Base-by-base conservation (phyloP, 2,329 filamentous ascomycete genomes). In the Claviceps humidiphila region DNA sequence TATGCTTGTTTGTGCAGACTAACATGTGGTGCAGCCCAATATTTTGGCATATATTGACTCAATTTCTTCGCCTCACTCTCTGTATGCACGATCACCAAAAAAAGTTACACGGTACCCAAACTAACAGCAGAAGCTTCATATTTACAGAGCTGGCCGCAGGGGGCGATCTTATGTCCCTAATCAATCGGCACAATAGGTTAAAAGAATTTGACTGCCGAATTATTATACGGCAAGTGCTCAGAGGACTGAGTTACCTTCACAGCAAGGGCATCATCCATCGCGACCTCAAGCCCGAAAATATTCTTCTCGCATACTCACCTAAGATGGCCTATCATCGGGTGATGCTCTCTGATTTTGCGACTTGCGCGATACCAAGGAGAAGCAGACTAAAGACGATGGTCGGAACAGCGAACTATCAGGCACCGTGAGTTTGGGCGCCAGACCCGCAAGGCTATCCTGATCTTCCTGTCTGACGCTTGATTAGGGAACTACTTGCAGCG, bases 71-170 rank as follows among this genome's bases (percentile, higher is more conserved):
- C 62, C 64, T 3, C 65, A 74, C 52, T 72, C 67, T 16, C 58
- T 80, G 70, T 80, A 58, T 55, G 71, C 60, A 40, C 5, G 5
- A 22, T 7, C 37, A 2, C 4, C 2, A n/a, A 20, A 8, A 1
- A 20, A 37, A 14, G 4, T 16, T 26, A 5, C 39, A 22, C n/a
- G 6, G 13, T 24, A 30, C 39, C 41, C 11, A 22, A 17, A 13
- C 49, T 59, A 13, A 58, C 45, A 17, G 3, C 44, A 8, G 4
- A 13, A 78, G 75, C 38, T 80, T 77, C 54, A 73, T 75, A 0
- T 80, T 82, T 53, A 77, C 73, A 1, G 76, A 81, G 49, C 66
- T 82, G 39, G 78, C 78, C 0, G 69, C 73, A 4, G 73, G 79
- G 0, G 76, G 76, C 0, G 76, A 80, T 55, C 61, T 79, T 2